Percentiles rank a stretch among this genome's conserved stretches.
Conservation (phyloP, 257 asterid genomes). For the Scutellaria minor region DNA sequence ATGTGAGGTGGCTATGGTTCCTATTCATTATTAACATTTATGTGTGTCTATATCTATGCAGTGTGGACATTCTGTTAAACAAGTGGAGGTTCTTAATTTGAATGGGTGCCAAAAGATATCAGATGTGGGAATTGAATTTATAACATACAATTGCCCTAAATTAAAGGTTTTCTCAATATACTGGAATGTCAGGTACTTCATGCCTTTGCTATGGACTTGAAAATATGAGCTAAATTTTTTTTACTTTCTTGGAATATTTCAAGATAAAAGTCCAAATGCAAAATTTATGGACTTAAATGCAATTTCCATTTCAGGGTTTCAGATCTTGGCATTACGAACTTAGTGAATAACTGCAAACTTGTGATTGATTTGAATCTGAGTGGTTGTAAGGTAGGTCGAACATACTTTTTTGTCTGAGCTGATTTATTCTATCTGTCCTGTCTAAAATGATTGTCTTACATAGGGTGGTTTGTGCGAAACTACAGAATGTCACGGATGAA, state of each 20-base stretch:
- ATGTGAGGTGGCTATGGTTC: background rate
- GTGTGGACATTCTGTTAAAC: conserved; percentile 57
- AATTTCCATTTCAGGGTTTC: conserved; percentile 67
- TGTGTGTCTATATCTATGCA: conserved; percentile 43
- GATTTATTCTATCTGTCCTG: conserved; percentile 4
- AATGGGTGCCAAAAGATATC: conserved; percentile 96
- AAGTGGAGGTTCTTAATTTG: conserved; percentile 76
- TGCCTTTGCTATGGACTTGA: conserved; percentile 20
- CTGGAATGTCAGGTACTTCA: conserved; percentile 87
- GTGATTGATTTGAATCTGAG: conserved; percentile 81
- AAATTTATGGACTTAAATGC: conserved; percentile 18
- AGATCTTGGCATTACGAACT: conserved; percentile 68
- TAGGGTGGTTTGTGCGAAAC: conserved; percentile 37
- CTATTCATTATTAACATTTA: conserved; percentile 22
- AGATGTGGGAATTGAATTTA: conserved; percentile 68
- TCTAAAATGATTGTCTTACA: conserved; percentile 39
- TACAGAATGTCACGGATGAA: conserved; percentile 82
- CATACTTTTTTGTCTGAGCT: conserved; percentile 21
- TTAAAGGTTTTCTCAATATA: conserved; percentile 76
- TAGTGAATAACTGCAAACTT: conserved; percentile 73
- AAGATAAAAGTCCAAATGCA: conserved; percentile 17
- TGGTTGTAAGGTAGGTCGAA: conserved; percentile 81
- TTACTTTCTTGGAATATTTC: conserved; percentile 1
- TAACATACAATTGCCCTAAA: conserved; percentile 61
- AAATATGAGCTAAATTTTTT: background rate